These are phyloP conservation scores for Xylaria flabelliformis DNA, from an alignment of 495 filamentous ascomycete species.

Conservation along the genomic window DNA sequence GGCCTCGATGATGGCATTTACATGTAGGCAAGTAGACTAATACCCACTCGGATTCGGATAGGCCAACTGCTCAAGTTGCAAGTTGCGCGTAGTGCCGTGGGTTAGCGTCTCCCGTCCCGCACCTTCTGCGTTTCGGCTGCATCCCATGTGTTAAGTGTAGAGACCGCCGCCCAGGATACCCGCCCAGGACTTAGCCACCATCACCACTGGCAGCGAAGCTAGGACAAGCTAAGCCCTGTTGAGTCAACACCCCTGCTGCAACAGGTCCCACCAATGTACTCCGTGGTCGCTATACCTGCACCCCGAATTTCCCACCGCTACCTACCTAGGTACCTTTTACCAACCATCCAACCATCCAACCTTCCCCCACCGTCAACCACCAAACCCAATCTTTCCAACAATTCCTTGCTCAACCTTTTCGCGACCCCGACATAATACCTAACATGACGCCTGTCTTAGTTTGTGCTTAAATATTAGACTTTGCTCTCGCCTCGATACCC, in stretches of 20 bases:
- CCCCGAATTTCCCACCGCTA: slow-evolving; percentile 27
- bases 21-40: neutral
- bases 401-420: slow-evolving; percentile 24
- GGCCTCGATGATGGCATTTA: slow-evolving; percentile 3
- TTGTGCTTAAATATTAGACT: slow-evolving; percentile 25
- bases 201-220: neutral
- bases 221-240: slow-evolving; percentile 26
- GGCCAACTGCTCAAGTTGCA: slow-evolving; percentile 9
- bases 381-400: slow-evolving; percentile 28
- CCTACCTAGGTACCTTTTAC: neutral
- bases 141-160: slow-evolving; percentile 1
- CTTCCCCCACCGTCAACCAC: slow-evolving; percentile 27
- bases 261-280: slow-evolving; percentile 19
- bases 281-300: slow-evolving; percentile 25
- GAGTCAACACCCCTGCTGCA: neutral
- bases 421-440: slow-evolving; percentile 24
- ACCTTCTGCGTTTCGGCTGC: slow-evolving; percentile 19
- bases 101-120: slow-evolving; percentile 23
- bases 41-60: slow-evolving; percentile 2
- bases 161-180: neutral
- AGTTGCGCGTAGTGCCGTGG: slow-evolving; percentile 14
- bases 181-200: slow-evolving; percentile 1
- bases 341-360: slow-evolving; percentile 9
- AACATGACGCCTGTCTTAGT: slow-evolving; percentile 18
- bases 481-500: slow-evolving; percentile 11